Base-by-base conservation (phyloP, 2,329 filamentous ascomycete genomes). In the Pseudogymnoascus sp. region DNA sequence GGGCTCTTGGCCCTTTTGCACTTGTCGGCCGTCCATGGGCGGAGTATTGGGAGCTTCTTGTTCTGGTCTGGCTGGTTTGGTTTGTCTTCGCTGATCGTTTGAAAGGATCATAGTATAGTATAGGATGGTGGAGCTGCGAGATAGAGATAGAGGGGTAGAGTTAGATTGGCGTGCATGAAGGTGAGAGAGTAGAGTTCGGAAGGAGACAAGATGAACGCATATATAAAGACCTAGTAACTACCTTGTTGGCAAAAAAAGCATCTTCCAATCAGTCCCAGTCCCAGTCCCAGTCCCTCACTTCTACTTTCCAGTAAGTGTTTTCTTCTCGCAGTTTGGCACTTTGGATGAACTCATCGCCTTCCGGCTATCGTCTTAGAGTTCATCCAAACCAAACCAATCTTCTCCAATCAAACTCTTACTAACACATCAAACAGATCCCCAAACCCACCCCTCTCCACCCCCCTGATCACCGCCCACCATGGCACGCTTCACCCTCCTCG, bases 401-500 rank as follows among this genome's bases (percentile, higher is more conserved):
- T 31, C n/a, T 8, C 26, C 47, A 31, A 18, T 54, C 26, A 14
- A 12, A 54, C 47, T 54, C 23, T 31, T 26, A 26, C 18, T 47
- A n/a, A 47, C 42, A 47, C 21, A n/a, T 47, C 21, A 47, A 47
- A 47, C 21, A 47, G 42, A 34, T 31, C 26, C 5, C 26, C 47
- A 54, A 54, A 54, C 26, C 47, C 8, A 31, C 26, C 47, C 45
- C 14, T n/a, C 45, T 51, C 23, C 14, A 54, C 14, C 47, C 47
- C 47, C 47, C 51, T 57, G 11, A 57, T 57, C 29, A 57, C 51
- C 29, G 51, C 26, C 51, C 51, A 57, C 29, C 10, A 57, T 57
- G 51, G 51, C 51, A 63, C 66, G 67, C 57, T 66, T 70, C 65
- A 61, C 63, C 40, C 39, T 67, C 61, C 26, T 65, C 51, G 51